Base-by-base conservation (phyloP, 768 basidiomycete genomes). In the Mycena capillaripes region DNA sequence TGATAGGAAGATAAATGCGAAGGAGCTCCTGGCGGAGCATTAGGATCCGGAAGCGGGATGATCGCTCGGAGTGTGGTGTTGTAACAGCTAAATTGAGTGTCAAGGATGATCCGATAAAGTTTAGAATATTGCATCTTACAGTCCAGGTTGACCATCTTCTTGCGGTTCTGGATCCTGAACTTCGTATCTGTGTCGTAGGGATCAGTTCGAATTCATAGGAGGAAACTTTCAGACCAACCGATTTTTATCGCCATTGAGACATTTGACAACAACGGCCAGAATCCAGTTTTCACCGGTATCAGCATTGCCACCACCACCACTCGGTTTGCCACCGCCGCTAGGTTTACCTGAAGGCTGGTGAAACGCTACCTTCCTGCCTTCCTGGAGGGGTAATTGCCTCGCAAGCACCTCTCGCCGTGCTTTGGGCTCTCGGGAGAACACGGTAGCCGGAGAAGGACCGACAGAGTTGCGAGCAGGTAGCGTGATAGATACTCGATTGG, bases 81-180 rank as follows among this genome's bases (percentile, higher is more conserved):
- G 76, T 95, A 95, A 72, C 86, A 86, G 66, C 92, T 93, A 65
- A 50, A 71, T 46, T 59, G 66, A 71, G 69, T 44, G 69, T 52
- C 75, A 11, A 70, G 44, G 38, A 40, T 38, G 16, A 44, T 48
- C 14, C 17, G 17, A 56, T 32, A 56, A 53, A 21, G 27, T 1
- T 42, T 25, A n/a, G 56, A 59, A 34, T 58, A 17, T 52, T 36
- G 38, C 40, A 38, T 7, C 87, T 77, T 81, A 89, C 87, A 82
- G 83, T 77, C 92, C 93, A 25, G 92, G 91, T 73, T 92, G 88
- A 11, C 93, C 92, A 64, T 94, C 92, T 78, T 95, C 94, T 80
- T 94, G 92, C 23, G 93, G 92, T 74, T 96, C 95, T 44, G 89
- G 91, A 78, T 96, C 95, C 81, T 94, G 93, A 0, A 96, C 95